Percentiles rank a stretch among this genome's conserved stretches.
Conservation (phyloP, 2,329 filamentous ascomycete species). For the Gnomoniopsis sp. region DNA sequence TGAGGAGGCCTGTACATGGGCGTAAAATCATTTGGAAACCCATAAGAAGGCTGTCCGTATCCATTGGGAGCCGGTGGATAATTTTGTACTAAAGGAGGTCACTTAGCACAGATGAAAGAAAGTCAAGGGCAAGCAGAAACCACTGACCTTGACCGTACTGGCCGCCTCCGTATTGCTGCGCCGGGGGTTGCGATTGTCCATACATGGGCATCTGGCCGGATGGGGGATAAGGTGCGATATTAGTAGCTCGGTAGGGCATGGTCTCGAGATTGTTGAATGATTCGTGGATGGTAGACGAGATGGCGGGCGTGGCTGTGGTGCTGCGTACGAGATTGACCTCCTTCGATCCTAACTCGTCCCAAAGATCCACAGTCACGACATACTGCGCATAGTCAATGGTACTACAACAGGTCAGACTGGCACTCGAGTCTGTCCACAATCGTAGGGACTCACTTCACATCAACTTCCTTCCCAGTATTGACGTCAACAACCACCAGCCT, state of each 20-base stretch:
- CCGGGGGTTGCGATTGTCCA: slow-evolving; percentile 23
- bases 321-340: slow-evolving; percentile 66
- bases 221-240: slow-evolving; percentile 16
- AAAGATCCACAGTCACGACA: slow-evolving; percentile 65
- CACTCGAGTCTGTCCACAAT: slow-evolving; percentile 1
- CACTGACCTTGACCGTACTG: slow-evolving; percentile 17
- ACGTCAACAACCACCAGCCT: slow-evolving; percentile 75
- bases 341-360: slow-evolving; percentile 61
- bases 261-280: slow-evolving; percentile 62
- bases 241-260: slow-evolving; percentile 19
- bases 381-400: slow-evolving; percentile 26
- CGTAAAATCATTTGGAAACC: slow-evolving; percentile 13
- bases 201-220: slow-evolving; percentile 15
- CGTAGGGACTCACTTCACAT: slow-evolving; percentile 65
- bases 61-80: slow-evolving; percentile 17
- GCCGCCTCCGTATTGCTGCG: slow-evolving; percentile 7
- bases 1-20: slow-evolving; percentile 28
- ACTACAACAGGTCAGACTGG: slow-evolving; percentile 11
- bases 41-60: slow-evolving; percentile 15
- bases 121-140: neutral
- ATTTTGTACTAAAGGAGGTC: slow-evolving; percentile 4
- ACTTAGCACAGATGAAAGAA: neutral
- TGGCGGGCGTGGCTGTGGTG: slow-evolving; percentile 64
- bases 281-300: slow-evolving; percentile 74
- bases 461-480: slow-evolving; percentile 73